Conservation (phyloP, 257 asterid genomes). For the Solanum dulcamara region DNA sequence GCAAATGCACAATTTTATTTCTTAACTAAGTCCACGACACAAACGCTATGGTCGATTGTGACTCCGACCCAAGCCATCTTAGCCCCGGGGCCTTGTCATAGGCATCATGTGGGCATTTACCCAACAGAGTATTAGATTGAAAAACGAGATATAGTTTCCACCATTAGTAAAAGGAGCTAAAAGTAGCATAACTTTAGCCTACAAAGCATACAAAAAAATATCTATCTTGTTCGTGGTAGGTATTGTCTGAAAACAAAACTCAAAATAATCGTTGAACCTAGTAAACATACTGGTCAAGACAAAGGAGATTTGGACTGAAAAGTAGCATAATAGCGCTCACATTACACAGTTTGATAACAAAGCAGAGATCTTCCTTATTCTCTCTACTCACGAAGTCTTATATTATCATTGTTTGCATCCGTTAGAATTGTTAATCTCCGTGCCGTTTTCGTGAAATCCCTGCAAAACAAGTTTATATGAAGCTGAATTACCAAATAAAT, state of each 20-base stretch:
- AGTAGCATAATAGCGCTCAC: not conserved
- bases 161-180: too few relatives aligned
- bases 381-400: slow-evolving; percentile 22
- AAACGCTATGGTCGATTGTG: too few relatives aligned
- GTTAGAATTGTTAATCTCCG: slow-evolving; percentile 47
- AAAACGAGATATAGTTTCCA: too few relatives aligned
- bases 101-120: too few relatives aligned
- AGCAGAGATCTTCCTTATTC: not conserved
- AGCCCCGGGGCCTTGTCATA: too few relatives aligned
- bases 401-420: slow-evolving; percentile 35
- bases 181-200: not conserved
- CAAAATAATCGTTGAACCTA: not conserved
- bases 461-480: slow-evolving; percentile 13
- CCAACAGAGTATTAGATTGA: too few relatives aligned
- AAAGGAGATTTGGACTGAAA: not conserved
- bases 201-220: slow-evolving; percentile 2
- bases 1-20: too few relatives aligned
- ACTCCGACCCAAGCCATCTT: too few relatives aligned
- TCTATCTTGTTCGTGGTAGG: not conserved
- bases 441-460: slow-evolving; percentile 41
- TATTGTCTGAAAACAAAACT: not conserved
- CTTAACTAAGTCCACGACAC: too few relatives aligned
- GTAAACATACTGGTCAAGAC: not conserved
- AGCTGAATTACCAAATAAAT: not conserved
- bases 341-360: slow-evolving; percentile 9